Conservation (phyloP, 1,284 basidiomycete genomes). For the Apiotrichum veenhuisii region DNA sequence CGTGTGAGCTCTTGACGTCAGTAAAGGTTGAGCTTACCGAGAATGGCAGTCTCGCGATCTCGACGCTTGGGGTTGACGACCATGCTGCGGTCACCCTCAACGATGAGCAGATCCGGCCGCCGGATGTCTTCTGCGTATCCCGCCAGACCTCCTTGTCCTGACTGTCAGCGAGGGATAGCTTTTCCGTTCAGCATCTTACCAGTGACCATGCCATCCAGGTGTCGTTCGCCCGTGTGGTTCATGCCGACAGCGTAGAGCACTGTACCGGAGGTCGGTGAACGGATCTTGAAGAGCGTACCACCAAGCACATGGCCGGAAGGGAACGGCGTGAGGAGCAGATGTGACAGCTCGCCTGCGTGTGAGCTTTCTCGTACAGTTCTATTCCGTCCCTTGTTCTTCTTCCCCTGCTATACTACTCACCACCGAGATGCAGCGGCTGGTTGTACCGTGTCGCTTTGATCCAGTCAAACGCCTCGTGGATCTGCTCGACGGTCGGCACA, state of each 20-base stretch:
- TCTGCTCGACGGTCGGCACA: slow-evolving; percentile 67
- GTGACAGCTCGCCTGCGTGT: slow-evolving; percentile 41
- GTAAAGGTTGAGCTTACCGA: slow-evolving; percentile 59
- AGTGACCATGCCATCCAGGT: slow-evolving; percentile 85
- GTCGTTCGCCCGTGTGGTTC: slow-evolving; percentile 95
- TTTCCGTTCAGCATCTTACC: slow-evolving; percentile 21
- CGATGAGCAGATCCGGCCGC: slow-evolving; percentile 86
- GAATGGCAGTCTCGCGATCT: slow-evolving; percentile 82
- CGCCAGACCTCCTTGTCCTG: slow-evolving; percentile 58
- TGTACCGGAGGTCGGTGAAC: slow-evolving; percentile 92
- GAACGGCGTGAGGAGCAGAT: slow-evolving; percentile 89
- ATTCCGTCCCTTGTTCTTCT: too few relatives aligned
- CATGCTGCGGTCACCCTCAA: slow-evolving; percentile 79
- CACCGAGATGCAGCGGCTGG: slow-evolving; percentile 91
- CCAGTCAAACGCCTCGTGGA: slow-evolving; percentile 91
- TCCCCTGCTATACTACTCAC: slow-evolving; percentile 51
- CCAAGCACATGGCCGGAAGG: slow-evolving; percentile 94
- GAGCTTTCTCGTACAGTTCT: too few relatives aligned
- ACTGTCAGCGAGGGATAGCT: background rate
- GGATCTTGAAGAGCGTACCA: slow-evolving; percentile 97
- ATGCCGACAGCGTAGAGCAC: slow-evolving; percentile 93
- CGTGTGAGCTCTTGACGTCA: slow-evolving; percentile 9
- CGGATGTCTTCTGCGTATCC: slow-evolving; percentile 66
- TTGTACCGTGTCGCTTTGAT: slow-evolving; percentile 91
- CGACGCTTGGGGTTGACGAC: slow-evolving; percentile 81